Percentiles rank a stretch among this genome's conserved stretches.
These are phyloP conservation scores for Fusarium sublunatum DNA, from an alignment of 2,329 filamentous ascomycete genomes.

Conservation along the genomic window DNA sequence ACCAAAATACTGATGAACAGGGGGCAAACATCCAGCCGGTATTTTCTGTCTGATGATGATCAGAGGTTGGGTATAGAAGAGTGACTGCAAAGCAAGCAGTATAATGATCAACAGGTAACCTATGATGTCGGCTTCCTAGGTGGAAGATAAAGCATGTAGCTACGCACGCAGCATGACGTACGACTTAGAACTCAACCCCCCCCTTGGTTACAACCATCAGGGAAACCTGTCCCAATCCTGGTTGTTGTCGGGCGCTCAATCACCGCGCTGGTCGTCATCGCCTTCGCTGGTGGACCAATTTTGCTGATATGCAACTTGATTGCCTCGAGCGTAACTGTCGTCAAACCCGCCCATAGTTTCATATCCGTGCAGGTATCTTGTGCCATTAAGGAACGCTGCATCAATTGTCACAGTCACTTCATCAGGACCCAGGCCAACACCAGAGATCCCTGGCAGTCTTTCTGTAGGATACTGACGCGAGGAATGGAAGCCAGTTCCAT, in stretches of 20 bases:
- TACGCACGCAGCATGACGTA: slow-evolving; percentile 4
- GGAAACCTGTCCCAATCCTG: slow-evolving; percentile 2
- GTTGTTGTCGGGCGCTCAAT: background rate
- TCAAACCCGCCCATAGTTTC: background rate
- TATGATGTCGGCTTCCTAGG: background rate
- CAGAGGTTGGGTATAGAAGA: background rate
- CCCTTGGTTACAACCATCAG: background rate
- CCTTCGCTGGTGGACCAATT: background rate
- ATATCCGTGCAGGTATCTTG: slow-evolving; percentile 5
- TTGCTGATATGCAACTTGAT: slow-evolving; percentile 8
- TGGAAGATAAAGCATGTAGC: slow-evolving; percentile 6
- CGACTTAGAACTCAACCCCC: background rate
- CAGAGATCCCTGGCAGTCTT: slow-evolving; percentile 5
- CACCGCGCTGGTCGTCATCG: background rate
- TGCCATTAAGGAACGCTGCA: background rate
- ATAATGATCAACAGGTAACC: background rate
- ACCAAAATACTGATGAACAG: background rate
- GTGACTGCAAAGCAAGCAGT: slow-evolving; percentile 4
- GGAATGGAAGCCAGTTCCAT: slow-evolving; percentile 1
- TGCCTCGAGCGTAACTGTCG: background rate
- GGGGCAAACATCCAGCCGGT: background rate
- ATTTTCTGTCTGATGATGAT: background rate
- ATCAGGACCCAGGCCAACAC: background rate
- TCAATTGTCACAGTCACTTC: background rate
- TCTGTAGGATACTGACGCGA: slow-evolving; percentile 9